These are phyloP conservation scores for Mucor ambiguus DNA, from an alignment of 371 early-diverging fungal species.

Conservation along the genomic window DNA sequence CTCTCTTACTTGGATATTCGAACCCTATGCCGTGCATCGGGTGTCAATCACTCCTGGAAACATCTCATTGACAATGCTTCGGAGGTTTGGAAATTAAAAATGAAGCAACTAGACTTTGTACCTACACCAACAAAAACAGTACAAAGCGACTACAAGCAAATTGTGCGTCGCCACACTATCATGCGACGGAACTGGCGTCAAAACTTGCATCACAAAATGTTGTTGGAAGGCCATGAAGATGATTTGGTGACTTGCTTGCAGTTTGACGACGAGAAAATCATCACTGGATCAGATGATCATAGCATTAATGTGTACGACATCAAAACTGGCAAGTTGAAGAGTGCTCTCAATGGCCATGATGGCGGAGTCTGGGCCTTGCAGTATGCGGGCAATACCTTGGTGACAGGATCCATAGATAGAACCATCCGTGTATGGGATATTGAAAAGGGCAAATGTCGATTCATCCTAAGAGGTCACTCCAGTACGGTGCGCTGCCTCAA, in stretches of 20 bases:
- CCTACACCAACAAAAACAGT: slow-evolving; percentile 6
- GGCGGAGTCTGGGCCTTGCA: slow-evolving; percentile 99
- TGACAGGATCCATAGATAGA: slow-evolving; percentile 98
- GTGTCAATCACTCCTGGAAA: slow-evolving; percentile 80
- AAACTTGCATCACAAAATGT: slow-evolving; percentile 71
- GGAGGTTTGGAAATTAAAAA: slow-evolving; percentile 58
- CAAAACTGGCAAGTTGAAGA: slow-evolving; percentile 67
- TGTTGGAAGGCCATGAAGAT: slow-evolving; percentile 79
- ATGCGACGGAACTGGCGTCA: slow-evolving; percentile 84
- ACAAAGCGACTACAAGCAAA: slow-evolving; percentile 62
- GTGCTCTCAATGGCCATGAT: slow-evolving; percentile 88
- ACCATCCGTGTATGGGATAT: slow-evolving; percentile 98
- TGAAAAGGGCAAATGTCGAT: slow-evolving; percentile 82
- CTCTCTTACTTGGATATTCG: slow-evolving; percentile 79
- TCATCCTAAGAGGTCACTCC: slow-evolving; percentile 92
- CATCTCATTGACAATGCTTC: slow-evolving; percentile 76
- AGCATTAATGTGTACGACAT: slow-evolving; percentile 90
- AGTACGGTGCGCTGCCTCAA: slow-evolving; percentile 96
- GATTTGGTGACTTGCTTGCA: slow-evolving; percentile 93
- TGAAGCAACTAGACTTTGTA: slow-evolving; percentile 55
- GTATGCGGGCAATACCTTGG: slow-evolving; percentile 84
- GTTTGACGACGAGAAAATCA: slow-evolving; percentile 90
- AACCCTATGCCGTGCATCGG: slow-evolving; percentile 80
- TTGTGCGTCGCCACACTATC: slow-evolving; percentile 77
- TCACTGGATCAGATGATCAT: slow-evolving; percentile 90